Conservation (phyloP, 805 yeast species). For the Kregervanrija pseudodelftensis region DNA sequence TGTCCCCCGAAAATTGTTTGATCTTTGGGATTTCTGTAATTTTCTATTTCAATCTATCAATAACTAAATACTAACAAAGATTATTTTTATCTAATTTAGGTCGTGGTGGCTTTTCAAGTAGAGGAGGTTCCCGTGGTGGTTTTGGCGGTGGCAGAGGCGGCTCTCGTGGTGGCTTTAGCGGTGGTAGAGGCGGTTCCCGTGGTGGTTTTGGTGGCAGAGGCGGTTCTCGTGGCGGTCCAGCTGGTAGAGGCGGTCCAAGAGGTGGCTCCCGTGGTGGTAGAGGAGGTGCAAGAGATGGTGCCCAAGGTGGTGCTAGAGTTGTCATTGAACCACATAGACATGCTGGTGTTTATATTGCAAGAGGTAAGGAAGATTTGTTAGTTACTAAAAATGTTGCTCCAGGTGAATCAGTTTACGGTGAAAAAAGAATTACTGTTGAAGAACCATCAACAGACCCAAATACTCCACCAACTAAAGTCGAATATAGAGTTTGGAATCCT, state of each 20-base stretch:
- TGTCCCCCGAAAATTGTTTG: too few species aligned
- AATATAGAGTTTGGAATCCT: constrained; percentile 99
- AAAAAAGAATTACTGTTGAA: constrained; percentile 90
- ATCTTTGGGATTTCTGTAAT: background rate
- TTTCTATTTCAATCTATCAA: background rate
- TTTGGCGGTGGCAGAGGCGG: constrained; percentile 29
- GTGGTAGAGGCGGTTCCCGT: constrained; percentile 44
- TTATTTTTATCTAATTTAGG: constrained; percentile 6
- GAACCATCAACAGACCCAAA: constrained; percentile 87
- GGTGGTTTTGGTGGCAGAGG: constrained; percentile 48
- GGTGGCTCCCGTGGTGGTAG: constrained; percentile 56
- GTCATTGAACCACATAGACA: constrained; percentile 98
- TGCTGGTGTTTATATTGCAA: constrained; percentile 97
- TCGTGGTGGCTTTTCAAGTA: constrained; percentile 21
- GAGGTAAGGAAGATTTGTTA: constrained; percentile 98
- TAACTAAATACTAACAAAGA: constrained; percentile 2
- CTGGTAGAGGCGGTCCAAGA: constrained; percentile 48
- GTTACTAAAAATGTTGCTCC: constrained; percentile 97
- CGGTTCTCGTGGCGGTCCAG: constrained; percentile 42
- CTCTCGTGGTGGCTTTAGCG: constrained; percentile 47
- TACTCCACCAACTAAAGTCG: constrained; percentile 86
- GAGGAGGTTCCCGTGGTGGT: constrained; percentile 32
- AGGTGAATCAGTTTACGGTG: constrained; percentile 98
- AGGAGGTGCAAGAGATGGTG: constrained; percentile 72
- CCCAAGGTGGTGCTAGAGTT: constrained; percentile 89